phyloP scores from a whole-genome alignment of 1,284 basidiomycete species.

The Austropuccinia psidii region DNA sequence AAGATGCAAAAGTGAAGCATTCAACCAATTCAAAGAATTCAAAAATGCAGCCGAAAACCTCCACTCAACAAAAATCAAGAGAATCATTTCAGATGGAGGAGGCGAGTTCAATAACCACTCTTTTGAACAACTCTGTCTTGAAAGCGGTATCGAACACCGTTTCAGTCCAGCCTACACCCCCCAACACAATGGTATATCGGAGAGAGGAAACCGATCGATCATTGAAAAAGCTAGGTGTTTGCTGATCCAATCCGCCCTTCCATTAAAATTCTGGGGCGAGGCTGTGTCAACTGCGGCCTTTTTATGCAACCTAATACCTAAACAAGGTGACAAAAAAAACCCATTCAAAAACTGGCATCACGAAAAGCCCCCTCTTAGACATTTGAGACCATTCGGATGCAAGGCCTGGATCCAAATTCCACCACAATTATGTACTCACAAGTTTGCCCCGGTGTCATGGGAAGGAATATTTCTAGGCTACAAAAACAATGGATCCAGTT shows the following conservation, averaged over 20 bases:
- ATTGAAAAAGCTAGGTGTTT: background rate
- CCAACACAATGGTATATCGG: background rate
- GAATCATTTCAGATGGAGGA: background rate
- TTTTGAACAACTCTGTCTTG: background rate
- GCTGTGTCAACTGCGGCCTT: background rate
- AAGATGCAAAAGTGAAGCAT: background rate
- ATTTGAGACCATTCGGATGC: background rate
- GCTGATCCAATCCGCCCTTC: background rate
- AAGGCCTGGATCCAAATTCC: background rate
- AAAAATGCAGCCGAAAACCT: background rate
- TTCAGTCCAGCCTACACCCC: background rate
- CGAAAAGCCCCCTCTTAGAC: background rate
- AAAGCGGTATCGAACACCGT: background rate
- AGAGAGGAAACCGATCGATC: background rate
- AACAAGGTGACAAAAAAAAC: background rate
- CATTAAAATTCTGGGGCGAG: background rate
- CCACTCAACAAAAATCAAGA: background rate
- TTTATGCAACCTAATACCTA: background rate
- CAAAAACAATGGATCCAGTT: background rate
- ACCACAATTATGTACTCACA: background rate
- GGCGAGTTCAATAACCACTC: background rate
- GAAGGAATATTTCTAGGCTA: background rate
- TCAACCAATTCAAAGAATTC: background rate
- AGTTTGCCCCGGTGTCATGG: background rate
- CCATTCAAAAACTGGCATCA: background rate